Percentiles rank a stretch among this genome's conserved stretches.
These are phyloP conservation scores for Saccharomycopsis fodiens DNA, from an alignment of 805 yeast genomes.

Conservation along the genomic window DNA sequence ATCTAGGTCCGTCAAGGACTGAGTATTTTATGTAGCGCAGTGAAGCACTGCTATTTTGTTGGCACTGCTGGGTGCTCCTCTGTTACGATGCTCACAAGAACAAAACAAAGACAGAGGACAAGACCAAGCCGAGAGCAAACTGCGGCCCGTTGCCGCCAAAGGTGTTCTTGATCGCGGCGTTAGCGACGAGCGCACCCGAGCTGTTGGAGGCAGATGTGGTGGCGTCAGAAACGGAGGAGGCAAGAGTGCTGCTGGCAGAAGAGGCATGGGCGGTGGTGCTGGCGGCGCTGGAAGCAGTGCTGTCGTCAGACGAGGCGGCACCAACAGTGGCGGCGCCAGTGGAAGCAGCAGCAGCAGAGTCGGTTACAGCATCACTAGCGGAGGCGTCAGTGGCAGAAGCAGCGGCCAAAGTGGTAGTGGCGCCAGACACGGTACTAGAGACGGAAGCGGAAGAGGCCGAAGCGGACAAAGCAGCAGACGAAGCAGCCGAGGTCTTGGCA, in stretches of 20 bases:
- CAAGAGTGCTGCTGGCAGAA: constrained; percentile 1
- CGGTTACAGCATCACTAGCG: constrained; percentile 4
- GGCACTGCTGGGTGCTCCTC: too few relatives aligned
- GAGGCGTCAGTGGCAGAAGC: constrained; percentile 5
- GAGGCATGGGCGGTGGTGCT: background rate
- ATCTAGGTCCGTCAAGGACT: too few relatives aligned
- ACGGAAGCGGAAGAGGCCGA: constrained; percentile 19
- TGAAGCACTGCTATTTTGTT: too few relatives aligned
- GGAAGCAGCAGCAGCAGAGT: constrained; percentile 3
- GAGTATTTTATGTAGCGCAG: too few relatives aligned
- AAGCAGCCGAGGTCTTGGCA: constrained; percentile 1
- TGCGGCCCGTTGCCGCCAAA: background rate
- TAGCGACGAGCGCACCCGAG: background rate
- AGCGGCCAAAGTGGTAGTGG: constrained; percentile 19
- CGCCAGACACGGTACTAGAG: constrained; percentile 21
- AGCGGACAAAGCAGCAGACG: background rate
- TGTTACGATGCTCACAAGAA: background rate
- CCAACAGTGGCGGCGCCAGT: constrained; percentile 1
- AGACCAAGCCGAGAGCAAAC: background rate
- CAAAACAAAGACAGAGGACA: constrained; percentile 4
- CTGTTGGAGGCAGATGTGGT: background rate
- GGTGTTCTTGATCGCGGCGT: background rate
- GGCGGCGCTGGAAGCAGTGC: background rate
- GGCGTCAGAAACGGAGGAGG: background rate
- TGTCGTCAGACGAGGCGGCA: background rate